These are phyloP conservation scores for Tardiomyces digboiensis DNA, from an alignment of 1,139 yeast genomes.

Conservation along the genomic window DNA sequence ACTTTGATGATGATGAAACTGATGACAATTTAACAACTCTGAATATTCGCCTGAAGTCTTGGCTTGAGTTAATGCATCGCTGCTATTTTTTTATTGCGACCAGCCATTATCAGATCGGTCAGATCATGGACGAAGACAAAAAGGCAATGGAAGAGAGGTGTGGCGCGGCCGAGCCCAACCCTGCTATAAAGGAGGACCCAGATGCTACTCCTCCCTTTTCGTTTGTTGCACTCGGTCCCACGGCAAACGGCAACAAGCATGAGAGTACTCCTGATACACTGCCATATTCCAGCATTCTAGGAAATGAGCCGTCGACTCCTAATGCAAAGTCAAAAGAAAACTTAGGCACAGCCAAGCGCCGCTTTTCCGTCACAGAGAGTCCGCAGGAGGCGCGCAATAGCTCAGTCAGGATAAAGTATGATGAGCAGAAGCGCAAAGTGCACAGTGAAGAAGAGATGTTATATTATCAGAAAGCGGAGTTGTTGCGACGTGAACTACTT, in stretches of 20 bases:
- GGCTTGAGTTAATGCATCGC: conserved; percentile 62
- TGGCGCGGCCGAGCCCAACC: background rate
- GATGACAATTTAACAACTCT: conserved; percentile 11
- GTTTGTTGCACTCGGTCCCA: conserved; percentile 8
- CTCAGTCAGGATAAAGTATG: background rate
- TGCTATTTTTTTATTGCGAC: conserved; percentile 75
- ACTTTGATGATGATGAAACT: conserved; percentile 12
- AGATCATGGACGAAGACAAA: conserved; percentile 6
- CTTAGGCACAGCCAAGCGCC: background rate
- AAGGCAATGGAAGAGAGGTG: conserved; percentile 5
- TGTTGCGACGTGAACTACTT: conserved; percentile 43
- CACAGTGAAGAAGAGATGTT: conserved; percentile 32
- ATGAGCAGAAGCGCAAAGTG: conserved; percentile 11
- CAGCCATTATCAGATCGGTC: conserved; percentile 51
- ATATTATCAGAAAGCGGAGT: conserved; percentile 58
- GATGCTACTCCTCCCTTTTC: conserved; percentile 1
- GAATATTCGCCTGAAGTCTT: conserved; percentile 23
- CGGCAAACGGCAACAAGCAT: conserved; percentile 5
- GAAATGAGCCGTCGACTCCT: background rate
- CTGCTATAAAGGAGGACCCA: background rate
- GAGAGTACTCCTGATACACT: background rate
- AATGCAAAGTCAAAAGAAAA: background rate
- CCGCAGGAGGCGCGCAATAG: background rate
- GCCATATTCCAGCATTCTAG: no score
- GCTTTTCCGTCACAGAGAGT: background rate